Evolutionary conservation across 345 rosid species (phyloP).

Genomic region (Citrus sinensis): DNA sequence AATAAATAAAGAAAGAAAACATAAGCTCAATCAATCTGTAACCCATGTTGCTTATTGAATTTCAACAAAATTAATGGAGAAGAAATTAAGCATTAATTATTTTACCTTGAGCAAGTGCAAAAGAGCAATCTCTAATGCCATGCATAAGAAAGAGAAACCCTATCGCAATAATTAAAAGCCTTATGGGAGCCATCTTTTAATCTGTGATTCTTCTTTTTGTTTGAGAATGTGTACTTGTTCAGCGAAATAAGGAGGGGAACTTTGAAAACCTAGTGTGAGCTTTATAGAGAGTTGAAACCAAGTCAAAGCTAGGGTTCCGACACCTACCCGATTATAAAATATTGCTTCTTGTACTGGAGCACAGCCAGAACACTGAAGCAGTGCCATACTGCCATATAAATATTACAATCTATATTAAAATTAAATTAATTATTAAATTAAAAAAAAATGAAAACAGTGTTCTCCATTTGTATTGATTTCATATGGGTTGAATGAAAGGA

Average conservation of each 20-base stretch:
- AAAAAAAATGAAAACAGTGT: neutral
- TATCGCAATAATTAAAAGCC: slow-evolving; percentile 26
- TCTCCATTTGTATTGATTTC: slow-evolving; percentile 1
- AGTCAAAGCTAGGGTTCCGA: slow-evolving; percentile 43
- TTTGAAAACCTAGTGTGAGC: slow-evolving; percentile 16
- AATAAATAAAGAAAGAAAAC: neutral
- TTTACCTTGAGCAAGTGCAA: slow-evolving; percentile 39
- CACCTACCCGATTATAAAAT: slow-evolving; percentile 19
- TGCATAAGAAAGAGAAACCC: slow-evolving; percentile 34
- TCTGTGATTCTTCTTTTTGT: slow-evolving; percentile 5
- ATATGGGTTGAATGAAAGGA: neutral
- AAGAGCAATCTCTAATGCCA: slow-evolving; percentile 11
- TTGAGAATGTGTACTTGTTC: neutral
- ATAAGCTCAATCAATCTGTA: neutral
- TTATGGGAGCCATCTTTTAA: slow-evolving; percentile 26
- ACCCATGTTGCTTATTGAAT: too few species aligned
- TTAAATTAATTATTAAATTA: neutral
- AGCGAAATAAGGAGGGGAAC: slow-evolving; percentile 28
- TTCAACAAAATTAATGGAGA: neutral
- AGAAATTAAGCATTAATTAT: neutral
- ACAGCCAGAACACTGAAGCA: slow-evolving; percentile 28
- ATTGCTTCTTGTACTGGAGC: slow-evolving; percentile 9
- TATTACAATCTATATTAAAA: neutral
- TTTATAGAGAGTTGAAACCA: slow-evolving; percentile 41
- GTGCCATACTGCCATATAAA: neutral